Percentiles rank a stretch among this genome's conserved stretches.
Evolutionary conservation across 2,329 filamentous ascomycete genomes (phyloP).

Genomic region (Alternaria sp.): DNA sequence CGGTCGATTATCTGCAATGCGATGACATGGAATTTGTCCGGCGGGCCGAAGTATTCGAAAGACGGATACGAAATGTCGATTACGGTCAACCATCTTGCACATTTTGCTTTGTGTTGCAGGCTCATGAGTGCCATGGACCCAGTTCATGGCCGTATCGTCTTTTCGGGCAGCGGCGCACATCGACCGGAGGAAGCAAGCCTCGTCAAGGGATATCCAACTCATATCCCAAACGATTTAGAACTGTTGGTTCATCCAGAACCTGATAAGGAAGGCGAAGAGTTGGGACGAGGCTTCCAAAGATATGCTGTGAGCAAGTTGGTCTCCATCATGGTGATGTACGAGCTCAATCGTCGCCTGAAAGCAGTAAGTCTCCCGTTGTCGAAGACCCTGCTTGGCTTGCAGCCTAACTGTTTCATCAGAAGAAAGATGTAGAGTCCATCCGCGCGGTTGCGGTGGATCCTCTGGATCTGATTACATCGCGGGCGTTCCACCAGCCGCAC

Average conservation of each 20-base stretch:
- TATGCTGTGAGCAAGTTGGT: constrained; percentile 55
- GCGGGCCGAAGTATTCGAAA: constrained; percentile 11
- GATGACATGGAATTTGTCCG: constrained; percentile 24
- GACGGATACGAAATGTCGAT: constrained; percentile 29
- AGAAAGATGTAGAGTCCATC: constrained; percentile 32
- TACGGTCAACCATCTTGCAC: constrained; percentile 26
- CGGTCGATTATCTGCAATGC: constrained; percentile 34
- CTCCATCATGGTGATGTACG: constrained; percentile 51
- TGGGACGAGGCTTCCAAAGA: constrained; percentile 52
- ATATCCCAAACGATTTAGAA: constrained; percentile 44
- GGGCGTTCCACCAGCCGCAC: constrained; percentile 43
- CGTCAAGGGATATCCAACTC: constrained; percentile 44
- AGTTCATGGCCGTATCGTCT: constrained; percentile 24
- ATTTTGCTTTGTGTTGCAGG: constrained; percentile 21
- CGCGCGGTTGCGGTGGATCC: constrained; percentile 45
- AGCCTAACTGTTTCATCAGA: constrained; percentile 17
- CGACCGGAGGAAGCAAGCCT: constrained; percentile 47
- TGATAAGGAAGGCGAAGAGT: constrained; percentile 40
- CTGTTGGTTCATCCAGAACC: constrained; percentile 44
- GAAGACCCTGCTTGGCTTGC: not conserved
- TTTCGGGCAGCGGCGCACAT: constrained; percentile 44
- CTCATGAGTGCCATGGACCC: constrained; percentile 20
- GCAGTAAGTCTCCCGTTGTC: constrained; percentile 25
- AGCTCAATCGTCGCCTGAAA: constrained; percentile 47
- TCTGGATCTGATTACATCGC: constrained; percentile 45